Percentiles rank a stretch among this genome's conserved stretches.
These are phyloP conservation scores for Spatholobus suberectus DNA, from an alignment of 306 rosid genomes.

Conservation along the genomic window DNA sequence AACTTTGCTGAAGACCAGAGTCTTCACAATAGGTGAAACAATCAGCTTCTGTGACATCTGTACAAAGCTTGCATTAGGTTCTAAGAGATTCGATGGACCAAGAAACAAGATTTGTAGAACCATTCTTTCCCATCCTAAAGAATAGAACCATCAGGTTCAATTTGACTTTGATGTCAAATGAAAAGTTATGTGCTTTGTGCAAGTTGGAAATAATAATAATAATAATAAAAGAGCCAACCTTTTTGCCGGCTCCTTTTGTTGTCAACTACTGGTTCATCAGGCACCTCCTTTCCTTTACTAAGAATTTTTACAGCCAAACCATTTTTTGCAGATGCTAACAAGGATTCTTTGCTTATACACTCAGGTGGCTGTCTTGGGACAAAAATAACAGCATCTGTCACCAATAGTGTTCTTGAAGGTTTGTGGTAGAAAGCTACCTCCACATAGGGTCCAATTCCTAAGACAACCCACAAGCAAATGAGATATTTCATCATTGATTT, in stretches of 20 bases:
- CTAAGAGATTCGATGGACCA: conserved; percentile 94
- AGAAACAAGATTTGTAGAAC: conserved; percentile 97
- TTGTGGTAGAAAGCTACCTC: conserved; percentile 97
- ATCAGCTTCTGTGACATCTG: conserved; percentile 96
- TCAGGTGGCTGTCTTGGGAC: conserved; percentile 92
- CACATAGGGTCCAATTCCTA: conserved; percentile 97
- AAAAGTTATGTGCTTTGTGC: conserved; percentile 1
- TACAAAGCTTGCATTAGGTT: conserved; percentile 84
- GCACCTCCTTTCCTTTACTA: conserved; percentile 87
- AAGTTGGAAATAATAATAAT: not conserved
- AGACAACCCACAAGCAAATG: conserved; percentile 48
- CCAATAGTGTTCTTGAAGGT: conserved; percentile 78
- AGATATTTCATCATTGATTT: conserved; percentile 30
- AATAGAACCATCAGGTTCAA: conserved; percentile 18
- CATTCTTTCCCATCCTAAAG: conserved; percentile 98
- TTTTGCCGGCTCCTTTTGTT: conserved; percentile 75
- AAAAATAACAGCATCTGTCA: conserved; percentile 94
- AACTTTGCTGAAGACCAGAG: conserved; percentile 92
- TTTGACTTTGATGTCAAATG: conserved; percentile 32
- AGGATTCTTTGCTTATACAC: conserved; percentile 86
- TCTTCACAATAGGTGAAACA: conserved; percentile 96
- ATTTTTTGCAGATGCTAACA: conserved; percentile 89
- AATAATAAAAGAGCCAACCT: conserved; percentile 51
- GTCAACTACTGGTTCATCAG: conserved; percentile 82
- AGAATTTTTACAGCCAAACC: conserved; percentile 94